These are phyloP conservation scores for Nicotiana benthamiana DNA, from an alignment of 257 asterid genomes.

Conservation along the genomic window DNA sequence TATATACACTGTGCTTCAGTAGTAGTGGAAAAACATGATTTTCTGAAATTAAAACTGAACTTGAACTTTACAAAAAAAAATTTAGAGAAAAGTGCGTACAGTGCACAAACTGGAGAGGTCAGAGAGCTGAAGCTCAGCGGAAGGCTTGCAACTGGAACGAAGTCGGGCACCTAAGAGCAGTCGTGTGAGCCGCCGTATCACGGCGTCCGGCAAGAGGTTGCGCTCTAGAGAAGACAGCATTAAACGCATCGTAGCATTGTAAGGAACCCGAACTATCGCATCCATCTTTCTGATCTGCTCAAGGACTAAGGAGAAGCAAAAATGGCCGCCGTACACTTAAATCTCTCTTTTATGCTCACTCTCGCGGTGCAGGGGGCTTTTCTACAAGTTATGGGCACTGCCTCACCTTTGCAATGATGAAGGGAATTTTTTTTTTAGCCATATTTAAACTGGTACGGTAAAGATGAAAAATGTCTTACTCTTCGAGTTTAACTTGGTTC, in stretches of 20 bases:
- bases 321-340: background rate
- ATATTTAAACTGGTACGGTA: too few species aligned
- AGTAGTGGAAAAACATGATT: background rate
- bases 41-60: background rate
- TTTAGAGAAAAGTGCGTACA: slow-evolving; percentile 20
- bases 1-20: background rate
- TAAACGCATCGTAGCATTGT: slow-evolving; percentile 57
- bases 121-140: slow-evolving; percentile 49
- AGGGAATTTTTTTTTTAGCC: too few species aligned
- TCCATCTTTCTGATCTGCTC: slow-evolving; percentile 16
- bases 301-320: background rate
- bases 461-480: too few species aligned
- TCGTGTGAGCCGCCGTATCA: slow-evolving; percentile 71
- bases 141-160: slow-evolving; percentile 60
- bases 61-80: background rate
- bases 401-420: background rate
- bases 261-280: slow-evolving; percentile 43
- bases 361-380: background rate
- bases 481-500: too few species aligned
- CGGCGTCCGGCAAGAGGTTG: slow-evolving; percentile 73
- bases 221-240: slow-evolving; percentile 74
- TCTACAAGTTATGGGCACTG: background rate
- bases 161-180: slow-evolving; percentile 69
- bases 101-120: slow-evolving; percentile 53
- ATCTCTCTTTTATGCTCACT: background rate